Base-by-base conservation (phyloP, 371 early-diverging fungal species). In the Mucor plumbeus region DNA sequence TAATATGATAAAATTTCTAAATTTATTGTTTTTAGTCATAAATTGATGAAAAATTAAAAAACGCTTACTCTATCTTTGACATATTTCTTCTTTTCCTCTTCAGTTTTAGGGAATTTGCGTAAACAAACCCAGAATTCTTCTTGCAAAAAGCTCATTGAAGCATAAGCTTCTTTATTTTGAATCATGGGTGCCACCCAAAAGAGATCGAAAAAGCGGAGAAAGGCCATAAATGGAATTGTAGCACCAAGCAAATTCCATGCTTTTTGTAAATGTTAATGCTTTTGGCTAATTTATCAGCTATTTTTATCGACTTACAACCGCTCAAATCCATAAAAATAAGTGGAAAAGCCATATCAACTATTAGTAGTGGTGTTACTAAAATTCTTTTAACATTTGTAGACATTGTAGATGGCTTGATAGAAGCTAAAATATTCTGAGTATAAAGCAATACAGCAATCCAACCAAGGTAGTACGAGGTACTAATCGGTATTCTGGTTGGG, bases 201-300 rank as follows among this genome's bases (percentile, higher is more conserved):
- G 8, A 66, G 66, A 66, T 66, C 66, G 10, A 50, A 19, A 60
- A 53, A 66, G 44, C 66, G 66, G 43, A 66, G 66, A 59, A 66
- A 66, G 7, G 54, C 54, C 60, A 66, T 66, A 50, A 66, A 66
- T 7, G 54, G 60, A 34, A 66, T 60, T 31, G 66, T 66, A 8
- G 66, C 66, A 66, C 66, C 66, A 53, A 66, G 60, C 40, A 66
- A 41, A 56, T 66, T 66, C 60, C 66, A 66, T 33, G 66, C 66
- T 65, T 59, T 59, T 33, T 17, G 9, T 4, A 55, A 8, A 55
- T 34, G 55, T 55, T 34, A 55, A 34, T 21, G 31, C 14, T n/a
- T 11, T 34, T 15, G 33, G 15, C 31, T 33, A 35, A 9, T 7
- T 55, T n/a, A 2, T 21, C 13, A 26, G 21, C 43, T 10, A 15